phyloP scores from a whole-genome alignment of 1,284 basidiomycete species.

The Tausonia pullulans region DNA sequence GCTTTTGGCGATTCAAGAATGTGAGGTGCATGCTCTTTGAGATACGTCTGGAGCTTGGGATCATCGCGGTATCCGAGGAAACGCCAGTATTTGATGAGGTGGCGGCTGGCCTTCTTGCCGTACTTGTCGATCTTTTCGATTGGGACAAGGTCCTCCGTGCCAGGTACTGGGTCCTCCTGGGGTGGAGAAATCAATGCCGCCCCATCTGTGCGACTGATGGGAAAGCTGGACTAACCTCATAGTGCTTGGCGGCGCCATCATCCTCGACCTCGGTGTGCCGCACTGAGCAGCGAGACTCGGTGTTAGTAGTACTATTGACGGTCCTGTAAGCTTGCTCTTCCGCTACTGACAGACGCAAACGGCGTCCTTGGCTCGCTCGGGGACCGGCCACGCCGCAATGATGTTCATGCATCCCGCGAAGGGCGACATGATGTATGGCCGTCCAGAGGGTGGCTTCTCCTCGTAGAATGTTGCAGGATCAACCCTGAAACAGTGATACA shows the following conservation, averaged over 20 bases:
- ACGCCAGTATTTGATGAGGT: conserved; percentile 32
- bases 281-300: neutral
- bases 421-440: conserved; percentile 37
- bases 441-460: conserved; percentile 29
- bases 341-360: conserved; percentile 21
- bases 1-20: neutral
- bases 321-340: neutral
- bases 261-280: conserved; percentile 10
- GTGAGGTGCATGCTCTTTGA: conserved; percentile 18
- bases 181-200: neutral
- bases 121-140: conserved; percentile 23
- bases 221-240: neutral
- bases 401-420: conserved; percentile 32
- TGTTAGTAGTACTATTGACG: neutral
- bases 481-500: conserved; percentile 20
- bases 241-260: neutral
- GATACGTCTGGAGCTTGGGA: conserved; percentile 16
- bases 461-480: conserved; percentile 31
- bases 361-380: conserved; percentile 28
- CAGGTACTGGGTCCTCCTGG: neutral
- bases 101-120: conserved; percentile 21
- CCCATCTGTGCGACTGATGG: neutral
- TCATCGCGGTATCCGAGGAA: conserved; percentile 31
- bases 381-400: conserved; percentile 33
- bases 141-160: conserved; percentile 29